Conservation (phyloP, 495 filamentous ascomycete genomes). For the Penicillium ochrochloron region DNA sequence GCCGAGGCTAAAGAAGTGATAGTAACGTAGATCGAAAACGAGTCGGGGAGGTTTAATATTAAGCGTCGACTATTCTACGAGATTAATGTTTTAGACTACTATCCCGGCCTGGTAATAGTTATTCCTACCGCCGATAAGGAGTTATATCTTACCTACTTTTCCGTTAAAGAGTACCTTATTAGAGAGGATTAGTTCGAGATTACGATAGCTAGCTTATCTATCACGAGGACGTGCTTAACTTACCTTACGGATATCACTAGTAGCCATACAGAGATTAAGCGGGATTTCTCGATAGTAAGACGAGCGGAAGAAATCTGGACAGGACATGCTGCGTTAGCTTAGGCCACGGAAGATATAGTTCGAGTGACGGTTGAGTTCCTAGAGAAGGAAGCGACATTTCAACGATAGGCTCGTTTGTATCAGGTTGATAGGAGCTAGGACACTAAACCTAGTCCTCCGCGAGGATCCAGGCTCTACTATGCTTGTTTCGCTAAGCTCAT, state of each 20-base stretch:
- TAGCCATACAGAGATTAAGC: constrained; percentile 7
- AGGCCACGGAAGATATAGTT: too few relatives aligned
- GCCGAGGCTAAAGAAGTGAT: constrained; percentile 31
- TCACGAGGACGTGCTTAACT: constrained; percentile 26
- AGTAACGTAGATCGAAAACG: constrained; percentile 23
- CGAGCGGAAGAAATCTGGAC: constrained; percentile 25
- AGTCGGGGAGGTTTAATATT: constrained; percentile 16
- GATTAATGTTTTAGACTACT: constrained; percentile 26
- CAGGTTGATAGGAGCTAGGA: too few relatives aligned
- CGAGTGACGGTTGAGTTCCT: too few relatives aligned
- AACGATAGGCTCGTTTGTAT: too few relatives aligned
- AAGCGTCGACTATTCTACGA: constrained; percentile 28
- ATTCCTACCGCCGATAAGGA: constrained; percentile 18
- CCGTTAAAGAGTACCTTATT: constrained; percentile 31
- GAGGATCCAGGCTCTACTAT: too few relatives aligned
- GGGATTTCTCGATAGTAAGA: constrained; percentile 29
- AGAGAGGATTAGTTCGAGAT: neutral
- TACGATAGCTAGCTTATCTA: constrained; percentile 24
- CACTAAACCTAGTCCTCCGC: too few relatives aligned
- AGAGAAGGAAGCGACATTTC: too few relatives aligned
- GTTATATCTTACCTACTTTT: constrained; percentile 36
- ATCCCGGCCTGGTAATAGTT: constrained; percentile 21
- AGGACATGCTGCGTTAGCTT: constrained; percentile 29
- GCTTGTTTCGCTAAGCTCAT: too few relatives aligned
- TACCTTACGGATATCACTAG: constrained; percentile 16